Percentiles rank a stretch among this genome's conserved stretches.
Conservation (phyloP, 2,329 filamentous ascomycete species). For the Aspergillus sojae region DNA sequence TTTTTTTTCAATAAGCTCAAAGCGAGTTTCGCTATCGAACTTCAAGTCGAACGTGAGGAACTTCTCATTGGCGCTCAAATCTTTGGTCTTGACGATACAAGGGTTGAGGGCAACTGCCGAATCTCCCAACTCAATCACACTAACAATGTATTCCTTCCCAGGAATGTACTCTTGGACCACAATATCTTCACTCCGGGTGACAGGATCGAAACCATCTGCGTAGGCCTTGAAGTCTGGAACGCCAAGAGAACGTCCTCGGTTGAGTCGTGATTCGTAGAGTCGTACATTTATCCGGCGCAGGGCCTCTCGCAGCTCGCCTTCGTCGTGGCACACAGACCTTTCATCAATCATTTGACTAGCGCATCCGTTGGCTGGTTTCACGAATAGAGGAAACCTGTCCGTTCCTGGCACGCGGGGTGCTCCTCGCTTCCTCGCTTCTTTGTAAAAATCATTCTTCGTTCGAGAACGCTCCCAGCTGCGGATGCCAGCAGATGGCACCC, state of each 20-base stretch:
- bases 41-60: slow-evolving; percentile 27
- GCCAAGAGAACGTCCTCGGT: background rate
- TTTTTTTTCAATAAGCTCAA: slow-evolving; percentile 16
- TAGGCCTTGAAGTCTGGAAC: background rate
- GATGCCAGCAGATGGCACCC: slow-evolving; percentile 21
- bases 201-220: too few relatives aligned
- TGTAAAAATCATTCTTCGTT: slow-evolving; percentile 26
- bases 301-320: slow-evolving; percentile 12
- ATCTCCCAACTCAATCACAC: slow-evolving; percentile 25
- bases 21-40: slow-evolving; percentile 21
- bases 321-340: slow-evolving; percentile 21
- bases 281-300: background rate
- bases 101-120: slow-evolving; percentile 21
- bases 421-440: slow-evolving; percentile 15
- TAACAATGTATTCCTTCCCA: slow-evolving; percentile 23
- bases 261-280: slow-evolving; percentile 9
- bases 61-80: slow-evolving; percentile 7
- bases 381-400: slow-evolving; percentile 21
- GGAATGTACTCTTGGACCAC: slow-evolving; percentile 27
- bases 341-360: slow-evolving; percentile 22
- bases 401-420: slow-evolving; percentile 21
- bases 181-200: slow-evolving; percentile 11
- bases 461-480: slow-evolving; percentile 20
- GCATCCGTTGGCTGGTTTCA: slow-evolving; percentile 25
- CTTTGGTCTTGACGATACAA: slow-evolving; percentile 10